Evolutionary conservation across 441 rosid species (phyloP).

Genomic region (Pelargonium fulgidum): DNA sequence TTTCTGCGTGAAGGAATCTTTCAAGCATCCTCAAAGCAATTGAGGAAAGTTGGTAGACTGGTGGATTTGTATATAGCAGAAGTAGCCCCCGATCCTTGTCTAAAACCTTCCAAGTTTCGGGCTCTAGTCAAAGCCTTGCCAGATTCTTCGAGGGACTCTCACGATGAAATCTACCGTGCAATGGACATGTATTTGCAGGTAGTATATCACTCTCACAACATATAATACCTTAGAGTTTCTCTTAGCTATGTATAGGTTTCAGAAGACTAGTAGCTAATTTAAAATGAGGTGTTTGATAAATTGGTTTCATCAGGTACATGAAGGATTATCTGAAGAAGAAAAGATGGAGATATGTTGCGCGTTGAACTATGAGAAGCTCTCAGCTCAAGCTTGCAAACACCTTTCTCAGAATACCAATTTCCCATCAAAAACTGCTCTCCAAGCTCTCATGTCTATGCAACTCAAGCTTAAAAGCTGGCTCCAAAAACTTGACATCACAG

Average conservation of each 20-base stretch:
- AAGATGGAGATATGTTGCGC: constrained; percentile 31
- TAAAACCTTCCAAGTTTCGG: constrained; percentile 34
- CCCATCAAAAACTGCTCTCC: constrained; percentile 29
- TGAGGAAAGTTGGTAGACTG: constrained; percentile 36
- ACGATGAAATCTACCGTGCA: constrained; percentile 38
- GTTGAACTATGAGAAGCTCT: constrained; percentile 40
- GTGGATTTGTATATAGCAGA: constrained; percentile 42
- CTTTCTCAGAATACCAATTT: constrained; percentile 34
- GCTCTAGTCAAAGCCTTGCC: constrained; percentile 37
- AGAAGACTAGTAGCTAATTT: no score
- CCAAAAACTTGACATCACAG: no score
- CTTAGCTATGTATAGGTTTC: no score
- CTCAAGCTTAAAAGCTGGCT: not conserved
- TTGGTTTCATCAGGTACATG: no score
- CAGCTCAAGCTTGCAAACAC: constrained; percentile 28
- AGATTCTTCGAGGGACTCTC: constrained; percentile 35
- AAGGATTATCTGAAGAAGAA: constrained; percentile 30
- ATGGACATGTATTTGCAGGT: constrained; percentile 53
- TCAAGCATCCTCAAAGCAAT: not conserved
- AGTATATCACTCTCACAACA: constrained; percentile 7
- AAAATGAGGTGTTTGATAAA: no score
- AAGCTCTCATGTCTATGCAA: constrained; percentile 22
- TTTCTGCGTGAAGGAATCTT: constrained; percentile 17
- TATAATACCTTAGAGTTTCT: no score
- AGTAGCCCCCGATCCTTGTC: constrained; percentile 40